Evolutionary conservation across 176 grass and related monocot genomes (phyloP).

Genomic region (Sorghum bicolor): DNA sequence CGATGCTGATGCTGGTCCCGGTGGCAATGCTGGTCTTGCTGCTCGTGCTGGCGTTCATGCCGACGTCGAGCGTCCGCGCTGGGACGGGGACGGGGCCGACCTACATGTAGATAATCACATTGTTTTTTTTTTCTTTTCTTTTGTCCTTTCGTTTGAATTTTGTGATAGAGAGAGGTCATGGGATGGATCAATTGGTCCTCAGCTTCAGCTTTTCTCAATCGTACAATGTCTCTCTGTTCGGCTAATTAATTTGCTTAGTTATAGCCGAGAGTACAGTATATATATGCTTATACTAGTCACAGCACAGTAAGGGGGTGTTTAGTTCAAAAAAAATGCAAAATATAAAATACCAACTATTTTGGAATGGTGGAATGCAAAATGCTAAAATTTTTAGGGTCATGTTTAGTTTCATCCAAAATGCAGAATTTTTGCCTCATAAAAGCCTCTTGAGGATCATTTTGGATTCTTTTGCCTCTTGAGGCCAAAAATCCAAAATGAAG

Average conservation of each 20-base stretch:
- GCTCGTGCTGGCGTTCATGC: conserved; percentile 69
- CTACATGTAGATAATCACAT: conserved; percentile 25
- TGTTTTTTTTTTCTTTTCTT: background rate
- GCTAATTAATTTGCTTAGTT: background rate
- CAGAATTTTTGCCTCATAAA: too few relatives aligned
- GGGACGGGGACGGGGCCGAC: background rate
- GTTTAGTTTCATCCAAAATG: too few relatives aligned
- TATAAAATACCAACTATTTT: too few relatives aligned
- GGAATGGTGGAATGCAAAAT: too few relatives aligned
- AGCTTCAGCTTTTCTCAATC: background rate
- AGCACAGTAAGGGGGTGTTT: too few relatives aligned
- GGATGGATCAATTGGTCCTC: background rate
- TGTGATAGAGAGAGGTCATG: conserved; percentile 1
- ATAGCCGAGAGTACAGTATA: background rate
- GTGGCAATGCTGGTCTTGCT: conserved; percentile 66
- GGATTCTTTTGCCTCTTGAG: too few relatives aligned
- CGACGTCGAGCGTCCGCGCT: conserved; percentile 24
- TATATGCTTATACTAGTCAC: background rate
- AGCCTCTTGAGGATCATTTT: too few relatives aligned
- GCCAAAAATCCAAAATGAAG: too few relatives aligned
- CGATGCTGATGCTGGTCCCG: conserved; percentile 72
- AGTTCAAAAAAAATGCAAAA: too few relatives aligned
- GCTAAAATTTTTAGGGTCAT: too few relatives aligned
- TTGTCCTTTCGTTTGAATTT: conserved; percentile 6
- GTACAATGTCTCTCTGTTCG: background rate